These are phyloP conservation scores for Blastomyces percursus DNA, from an alignment of 2,329 filamentous ascomycete genomes.

Conservation along the genomic window DNA sequence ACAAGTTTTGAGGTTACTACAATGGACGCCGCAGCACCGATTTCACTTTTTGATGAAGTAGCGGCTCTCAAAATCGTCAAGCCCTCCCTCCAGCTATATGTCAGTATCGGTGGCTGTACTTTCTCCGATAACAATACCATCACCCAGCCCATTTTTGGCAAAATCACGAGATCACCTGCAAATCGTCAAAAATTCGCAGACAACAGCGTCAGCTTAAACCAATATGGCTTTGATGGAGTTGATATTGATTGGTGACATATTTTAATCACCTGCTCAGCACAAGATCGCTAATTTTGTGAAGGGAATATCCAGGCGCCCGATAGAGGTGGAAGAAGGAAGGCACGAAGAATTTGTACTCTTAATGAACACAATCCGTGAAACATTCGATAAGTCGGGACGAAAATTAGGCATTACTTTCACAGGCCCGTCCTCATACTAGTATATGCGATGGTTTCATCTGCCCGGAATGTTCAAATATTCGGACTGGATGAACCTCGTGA, in stretches of 20 bases:
- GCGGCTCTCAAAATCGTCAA: conserved; percentile 25
- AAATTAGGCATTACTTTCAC: conserved; percentile 14
- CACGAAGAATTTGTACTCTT: conserved; percentile 13
- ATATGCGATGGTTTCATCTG: conserved; percentile 24
- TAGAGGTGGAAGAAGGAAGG: conserved; percentile 13
- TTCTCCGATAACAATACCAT: conserved; percentile 10
- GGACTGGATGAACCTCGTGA: conserved; percentile 16
- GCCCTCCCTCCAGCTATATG: conserved; percentile 23
- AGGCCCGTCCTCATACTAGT: conserved; percentile 17
- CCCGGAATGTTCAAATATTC: conserved; percentile 7
- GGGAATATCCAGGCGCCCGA: conserved; percentile 18
- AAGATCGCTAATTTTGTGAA: background rate
- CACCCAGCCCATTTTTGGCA: conserved; percentile 11
- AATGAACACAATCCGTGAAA: conserved; percentile 10
- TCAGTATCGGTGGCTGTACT: conserved; percentile 18
- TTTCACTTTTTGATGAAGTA: conserved; percentile 17
- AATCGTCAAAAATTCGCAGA: conserved; percentile 10
- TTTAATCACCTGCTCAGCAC: background rate
- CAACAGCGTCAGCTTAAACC: conserved; percentile 13
- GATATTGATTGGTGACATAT: conserved; percentile 17
- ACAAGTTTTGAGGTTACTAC: conserved; percentile 20
- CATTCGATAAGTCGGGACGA: conserved; percentile 7
- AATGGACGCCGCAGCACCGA: conserved; percentile 16
- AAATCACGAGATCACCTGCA: conserved; percentile 2
- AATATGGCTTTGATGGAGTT: conserved; percentile 19